Percentiles rank a stretch among this genome's conserved stretches.
phyloP scores from a whole-genome alignment of 1,284 basidiomycete species.

The Caloboletus firmus region DNA sequence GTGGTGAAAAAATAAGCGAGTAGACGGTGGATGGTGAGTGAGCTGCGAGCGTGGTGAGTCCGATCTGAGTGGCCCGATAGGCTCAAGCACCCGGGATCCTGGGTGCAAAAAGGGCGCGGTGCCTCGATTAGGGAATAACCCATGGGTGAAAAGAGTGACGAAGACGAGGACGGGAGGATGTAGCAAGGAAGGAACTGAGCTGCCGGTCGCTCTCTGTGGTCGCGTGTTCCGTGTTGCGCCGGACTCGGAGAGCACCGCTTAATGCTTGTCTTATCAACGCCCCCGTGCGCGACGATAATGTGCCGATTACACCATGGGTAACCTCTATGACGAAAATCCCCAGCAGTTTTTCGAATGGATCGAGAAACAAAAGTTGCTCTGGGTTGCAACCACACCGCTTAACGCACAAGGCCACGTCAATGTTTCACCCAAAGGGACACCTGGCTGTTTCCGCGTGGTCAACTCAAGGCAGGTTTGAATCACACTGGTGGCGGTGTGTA shows the following conservation, averaged over 20 bases:
- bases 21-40: too few relatives aligned
- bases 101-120: too few relatives aligned
- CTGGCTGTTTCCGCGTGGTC: conserved; percentile 50
- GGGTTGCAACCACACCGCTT: conserved; percentile 57
- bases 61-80: too few relatives aligned
- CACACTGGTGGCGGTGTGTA: conserved; percentile 57
- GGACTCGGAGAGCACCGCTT: neutral
- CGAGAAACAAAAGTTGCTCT: conserved; percentile 52
- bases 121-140: too few relatives aligned
- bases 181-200: too few relatives aligned
- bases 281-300: neutral
- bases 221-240: too few relatives aligned
- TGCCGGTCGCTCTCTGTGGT: too few relatives aligned
- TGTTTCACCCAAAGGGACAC: conserved; percentile 53
- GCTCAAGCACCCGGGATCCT: too few relatives aligned
- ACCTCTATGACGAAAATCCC: conserved; percentile 50
- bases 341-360: conserved; percentile 48
- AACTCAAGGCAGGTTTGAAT: conserved; percentile 51
- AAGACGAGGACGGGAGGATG: too few relatives aligned
- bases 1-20: too few relatives aligned
- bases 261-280: neutral
- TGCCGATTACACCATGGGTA: conserved; percentile 40
- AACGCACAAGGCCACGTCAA: conserved; percentile 52
- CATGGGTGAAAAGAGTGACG: too few relatives aligned
- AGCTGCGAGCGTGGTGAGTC: too few relatives aligned